These are phyloP conservation scores for Malus hybrid DNA, from an alignment of 331 rosid species.

Conservation along the genomic window DNA sequence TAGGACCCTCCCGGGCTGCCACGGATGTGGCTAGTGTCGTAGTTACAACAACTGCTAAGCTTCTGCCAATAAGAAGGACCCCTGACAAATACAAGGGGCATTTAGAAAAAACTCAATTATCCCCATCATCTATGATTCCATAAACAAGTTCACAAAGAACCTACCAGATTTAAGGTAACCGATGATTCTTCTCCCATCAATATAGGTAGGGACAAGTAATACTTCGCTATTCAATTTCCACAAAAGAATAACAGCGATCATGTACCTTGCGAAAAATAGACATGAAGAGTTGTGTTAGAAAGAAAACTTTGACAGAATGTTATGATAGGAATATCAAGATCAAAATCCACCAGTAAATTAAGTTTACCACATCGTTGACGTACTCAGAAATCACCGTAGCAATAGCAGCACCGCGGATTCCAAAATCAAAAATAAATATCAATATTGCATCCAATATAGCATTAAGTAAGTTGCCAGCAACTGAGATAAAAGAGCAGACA, in stretches of 20 bases:
- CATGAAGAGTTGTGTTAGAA: constrained; percentile 18
- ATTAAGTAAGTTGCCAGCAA: constrained; percentile 69
- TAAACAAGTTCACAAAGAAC: background rate
- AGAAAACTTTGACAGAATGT: constrained; percentile 1
- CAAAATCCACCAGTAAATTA: constrained; percentile 30
- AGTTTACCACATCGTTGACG: constrained; percentile 82
- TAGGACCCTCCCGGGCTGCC: constrained; percentile 84
- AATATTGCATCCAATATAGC: constrained; percentile 62
- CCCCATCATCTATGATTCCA: background rate
- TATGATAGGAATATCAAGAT: constrained; percentile 11
- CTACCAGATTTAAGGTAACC: constrained; percentile 85
- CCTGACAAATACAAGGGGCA: constrained; percentile 34
- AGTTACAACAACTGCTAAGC: constrained; percentile 65
- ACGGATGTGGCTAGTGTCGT: constrained; percentile 69
- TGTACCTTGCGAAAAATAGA: constrained; percentile 46
- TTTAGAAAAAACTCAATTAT: background rate
- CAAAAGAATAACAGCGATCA: constrained; percentile 72
- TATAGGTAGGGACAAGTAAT: constrained; percentile 43
- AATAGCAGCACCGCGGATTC: constrained; percentile 79
- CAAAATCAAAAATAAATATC: constrained; percentile 57
- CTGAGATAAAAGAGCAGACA: constrained; percentile 34
- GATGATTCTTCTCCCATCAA: constrained; percentile 53
- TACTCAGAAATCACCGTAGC: constrained; percentile 92
- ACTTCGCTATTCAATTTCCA: constrained; percentile 69
- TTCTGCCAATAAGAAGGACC: constrained; percentile 70